Percentiles rank a stretch among this genome's conserved stretches.
These are phyloP conservation scores for Kalmanozyma brasiliensis DNA, from an alignment of 1,284 basidiomycete genomes.

Conservation along the genomic window DNA sequence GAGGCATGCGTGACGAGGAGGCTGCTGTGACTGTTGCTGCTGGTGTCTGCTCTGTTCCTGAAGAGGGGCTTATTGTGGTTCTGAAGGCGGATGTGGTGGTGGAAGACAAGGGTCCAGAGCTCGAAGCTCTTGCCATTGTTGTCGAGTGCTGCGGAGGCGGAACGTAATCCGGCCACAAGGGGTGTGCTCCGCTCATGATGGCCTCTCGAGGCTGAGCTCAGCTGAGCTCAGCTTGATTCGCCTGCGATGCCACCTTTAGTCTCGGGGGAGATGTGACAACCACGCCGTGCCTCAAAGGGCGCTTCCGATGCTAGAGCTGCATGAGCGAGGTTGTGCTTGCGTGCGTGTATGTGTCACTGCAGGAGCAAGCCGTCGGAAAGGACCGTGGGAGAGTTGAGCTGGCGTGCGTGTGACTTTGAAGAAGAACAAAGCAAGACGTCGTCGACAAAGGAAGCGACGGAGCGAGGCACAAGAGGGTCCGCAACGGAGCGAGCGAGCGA, in stretches of 20 bases:
- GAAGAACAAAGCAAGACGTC: too few relatives aligned
- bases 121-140: not conserved
- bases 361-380: too few relatives aligned
- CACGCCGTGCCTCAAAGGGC: conserved; percentile 1
- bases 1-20: not conserved
- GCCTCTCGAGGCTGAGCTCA: not conserved
- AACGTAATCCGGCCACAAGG: conserved; percentile 26
- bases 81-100: not conserved
- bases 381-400: too few relatives aligned
- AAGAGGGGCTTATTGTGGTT: too few relatives aligned
- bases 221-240: not conserved
- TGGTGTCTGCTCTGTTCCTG: conserved; percentile 1
- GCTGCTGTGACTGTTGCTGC: conserved; percentile 4
- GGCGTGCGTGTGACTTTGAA: not conserved
- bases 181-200: conserved; percentile 22
- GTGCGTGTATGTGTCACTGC: not conserved
- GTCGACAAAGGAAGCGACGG: too few relatives aligned
- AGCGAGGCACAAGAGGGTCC: too few relatives aligned
- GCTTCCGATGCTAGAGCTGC: conserved; percentile 4
- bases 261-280: not conserved
- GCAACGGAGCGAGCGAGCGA: too few relatives aligned
- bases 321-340: conserved; percentile 6
- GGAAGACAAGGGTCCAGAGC: conserved; percentile 1
- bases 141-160: conserved; percentile 5
- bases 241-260: too few relatives aligned